A percentile compares a stretch with the other conserved stretches of the same genome.
These are phyloP conservation scores for Rhinocladiella similis DNA, from an alignment of 2,329 filamentous ascomycete species.

Conservation along the genomic window DNA sequence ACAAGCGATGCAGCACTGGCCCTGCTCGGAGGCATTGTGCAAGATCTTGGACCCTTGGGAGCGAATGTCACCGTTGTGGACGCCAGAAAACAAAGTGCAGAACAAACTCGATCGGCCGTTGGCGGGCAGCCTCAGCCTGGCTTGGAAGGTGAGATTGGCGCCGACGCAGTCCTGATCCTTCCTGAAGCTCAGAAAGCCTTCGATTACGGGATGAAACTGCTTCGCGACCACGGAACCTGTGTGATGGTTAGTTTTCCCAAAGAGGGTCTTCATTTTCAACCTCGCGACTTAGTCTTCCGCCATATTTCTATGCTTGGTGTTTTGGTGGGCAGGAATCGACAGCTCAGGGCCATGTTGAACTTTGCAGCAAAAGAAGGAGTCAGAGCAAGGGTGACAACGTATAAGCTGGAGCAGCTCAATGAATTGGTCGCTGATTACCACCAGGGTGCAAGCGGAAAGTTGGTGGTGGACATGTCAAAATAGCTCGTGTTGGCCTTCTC, in stretches of 20 bases:
- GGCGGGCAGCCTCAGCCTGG: slow-evolving; percentile 15
- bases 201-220: slow-evolving; percentile 46
- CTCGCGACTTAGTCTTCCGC: slow-evolving; percentile 28
- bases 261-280: slow-evolving; percentile 27
- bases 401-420: slow-evolving; percentile 26
- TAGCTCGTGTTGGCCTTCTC: no score
- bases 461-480: slow-evolving; percentile 41
- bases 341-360: slow-evolving; percentile 27
- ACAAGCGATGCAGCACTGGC: slow-evolving; percentile 24
- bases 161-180: slow-evolving; percentile 50
- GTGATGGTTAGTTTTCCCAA: slow-evolving; percentile 50
- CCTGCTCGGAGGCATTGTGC: slow-evolving; percentile 31
- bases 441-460: slow-evolving; percentile 45
- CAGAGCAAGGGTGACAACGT: slow-evolving; percentile 23
- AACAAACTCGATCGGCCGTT: slow-evolving; percentile 33
- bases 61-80: slow-evolving; percentile 40
- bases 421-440: slow-evolving; percentile 41
- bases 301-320: slow-evolving; percentile 27
- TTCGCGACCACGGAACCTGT: slow-evolving; percentile 48
- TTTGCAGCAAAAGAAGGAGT: slow-evolving; percentile 24
- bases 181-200: slow-evolving; percentile 50
- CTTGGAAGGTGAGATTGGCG: slow-evolving; percentile 40
- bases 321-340: slow-evolving; percentile 23
- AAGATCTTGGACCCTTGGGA: slow-evolving; percentile 17
- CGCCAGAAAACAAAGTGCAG: slow-evolving; percentile 36